Evolutionary conservation across 2,329 filamentous ascomycete species (phyloP), one percentile per base, ranked within the genome.

Genomic region (Diaporthe ilicicola): DNA sequence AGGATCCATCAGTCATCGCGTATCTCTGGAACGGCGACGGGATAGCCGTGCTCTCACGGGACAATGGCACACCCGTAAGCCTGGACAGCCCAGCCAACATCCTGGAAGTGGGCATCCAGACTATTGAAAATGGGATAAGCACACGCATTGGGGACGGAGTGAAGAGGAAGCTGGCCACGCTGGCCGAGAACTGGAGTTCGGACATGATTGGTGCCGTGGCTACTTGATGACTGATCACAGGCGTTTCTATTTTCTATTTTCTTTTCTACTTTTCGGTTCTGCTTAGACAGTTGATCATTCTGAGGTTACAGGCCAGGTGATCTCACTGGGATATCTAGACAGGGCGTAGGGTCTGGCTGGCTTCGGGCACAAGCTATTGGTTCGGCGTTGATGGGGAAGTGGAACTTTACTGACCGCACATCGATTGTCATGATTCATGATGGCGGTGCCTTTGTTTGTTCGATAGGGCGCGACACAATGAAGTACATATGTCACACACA

Each of bases 121-220:
- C 79, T 19, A 78, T 87, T 10, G 79, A 82, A 7, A 79, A 80
- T 4, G 82, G 83, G 6, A 69, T 79, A n/a, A 83, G 81, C 73
- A 81, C 81, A 1, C 80, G 84, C 4, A 77, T 87, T 13, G 79
- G 81, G 22, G 84, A 85, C 51, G 85, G 84, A 17, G 83, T 87
- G 64, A 80, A 78, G 67, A 79, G 84, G 42, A 86, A 86, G 77
- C 78, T 87, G 5, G 70, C 79, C 0, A 66, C 77, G 0, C 75
- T 86, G n/a, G 76, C 77, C 1, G 76, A 70, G 3, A 80, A 81
- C 74, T 86, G 84, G 84, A 79, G 74, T n/a, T 67, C 76, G 2
- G 79, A 82, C 34, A 59, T 48, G 34, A 67, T 73, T 24, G 22
- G 74, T 17, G 55, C 50, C 22, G 34, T 48, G 44, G 53, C 10